phyloP scores from a whole-genome alignment of 306 rosid species.

The Psophocarpus tetragonolobus region DNA sequence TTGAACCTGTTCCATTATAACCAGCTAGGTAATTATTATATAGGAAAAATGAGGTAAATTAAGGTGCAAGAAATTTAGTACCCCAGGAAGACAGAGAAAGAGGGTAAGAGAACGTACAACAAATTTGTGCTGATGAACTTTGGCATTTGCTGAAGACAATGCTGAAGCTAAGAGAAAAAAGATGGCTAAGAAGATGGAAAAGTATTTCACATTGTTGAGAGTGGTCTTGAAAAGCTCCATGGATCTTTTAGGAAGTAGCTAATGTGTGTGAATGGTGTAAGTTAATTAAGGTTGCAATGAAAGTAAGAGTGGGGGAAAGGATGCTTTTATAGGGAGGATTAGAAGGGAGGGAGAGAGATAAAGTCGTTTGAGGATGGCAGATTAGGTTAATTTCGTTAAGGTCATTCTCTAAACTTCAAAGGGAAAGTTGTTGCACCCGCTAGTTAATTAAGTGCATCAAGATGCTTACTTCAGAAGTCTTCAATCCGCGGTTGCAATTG shows the following conservation, averaged over 20 bases:
- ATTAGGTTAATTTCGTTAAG: slow-evolving; percentile 61
- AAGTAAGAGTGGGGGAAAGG: slow-evolving; percentile 26
- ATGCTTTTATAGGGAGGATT: slow-evolving; percentile 46
- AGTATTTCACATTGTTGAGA: slow-evolving; percentile 26
- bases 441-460: slow-evolving; percentile 41
- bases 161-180: slow-evolving; percentile 61
- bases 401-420: slow-evolving; percentile 35
- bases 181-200: slow-evolving; percentile 37
- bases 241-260: slow-evolving; percentile 21
- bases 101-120: slow-evolving; percentile 54
- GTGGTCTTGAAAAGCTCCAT: slow-evolving; percentile 36
- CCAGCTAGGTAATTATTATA: not conserved
- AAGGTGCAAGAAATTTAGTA: not conserved
- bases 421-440: slow-evolving; percentile 92
- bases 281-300: slow-evolving; percentile 26
- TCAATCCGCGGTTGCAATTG: slow-evolving; percentile 28
- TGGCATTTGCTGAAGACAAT: slow-evolving; percentile 54
- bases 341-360: slow-evolving; percentile 32
- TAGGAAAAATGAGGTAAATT: not conserved
- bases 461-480: slow-evolving; percentile 65
- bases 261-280: not conserved
- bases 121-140: slow-evolving; percentile 69
- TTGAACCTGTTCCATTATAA: slow-evolving; percentile 55
- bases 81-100: not conserved
- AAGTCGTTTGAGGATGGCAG: slow-evolving; percentile 54